Evolutionary conservation across 139 green algal genomes (phyloP).

Genomic region (Chlorella sp.): DNA sequence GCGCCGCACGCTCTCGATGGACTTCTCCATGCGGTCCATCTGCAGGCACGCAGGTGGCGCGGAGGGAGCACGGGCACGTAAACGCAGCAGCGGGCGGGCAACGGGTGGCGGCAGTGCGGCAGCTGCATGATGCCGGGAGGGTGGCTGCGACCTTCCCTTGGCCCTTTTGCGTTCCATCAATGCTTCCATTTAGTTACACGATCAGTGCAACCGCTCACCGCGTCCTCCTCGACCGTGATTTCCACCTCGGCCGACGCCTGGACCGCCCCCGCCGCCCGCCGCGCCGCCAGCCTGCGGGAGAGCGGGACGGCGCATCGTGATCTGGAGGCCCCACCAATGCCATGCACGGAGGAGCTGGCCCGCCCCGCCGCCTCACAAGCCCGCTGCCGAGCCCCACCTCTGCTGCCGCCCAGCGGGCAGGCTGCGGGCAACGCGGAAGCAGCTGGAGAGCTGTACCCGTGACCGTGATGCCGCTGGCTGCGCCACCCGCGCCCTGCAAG

Average conservation of each 20-base stretch:
- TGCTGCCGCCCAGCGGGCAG: not conserved
- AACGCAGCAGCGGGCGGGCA: not conserved
- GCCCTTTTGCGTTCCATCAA: no score
- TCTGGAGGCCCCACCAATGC: no score
- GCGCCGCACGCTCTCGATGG: slow-evolving; percentile 58
- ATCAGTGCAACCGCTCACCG: no score
- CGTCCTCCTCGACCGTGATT: slow-evolving; percentile 26
- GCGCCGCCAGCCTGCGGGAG: slow-evolving; percentile 11
- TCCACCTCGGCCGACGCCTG: slow-evolving; percentile 29
- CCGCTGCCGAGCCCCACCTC: not conserved
- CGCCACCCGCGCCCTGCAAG: not conserved
- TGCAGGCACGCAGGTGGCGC: not conserved
- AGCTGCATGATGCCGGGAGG: not conserved
- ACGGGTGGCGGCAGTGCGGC: not conserved
- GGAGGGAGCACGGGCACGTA: not conserved
- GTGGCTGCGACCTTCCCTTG: no score
- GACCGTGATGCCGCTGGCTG: not conserved
- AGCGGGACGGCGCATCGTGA: not conserved
- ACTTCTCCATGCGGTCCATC: slow-evolving; percentile 88
- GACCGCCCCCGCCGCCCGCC: slow-evolving; percentile 4
- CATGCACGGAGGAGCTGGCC: not conserved
- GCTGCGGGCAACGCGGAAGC: not conserved
- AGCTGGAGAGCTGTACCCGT: not conserved
- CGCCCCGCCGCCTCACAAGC: not conserved
- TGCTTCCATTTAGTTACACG: no score